phyloP scores from a whole-genome alignment of 345 rosid species.

The Chamaenerion angustifolium region DNA sequence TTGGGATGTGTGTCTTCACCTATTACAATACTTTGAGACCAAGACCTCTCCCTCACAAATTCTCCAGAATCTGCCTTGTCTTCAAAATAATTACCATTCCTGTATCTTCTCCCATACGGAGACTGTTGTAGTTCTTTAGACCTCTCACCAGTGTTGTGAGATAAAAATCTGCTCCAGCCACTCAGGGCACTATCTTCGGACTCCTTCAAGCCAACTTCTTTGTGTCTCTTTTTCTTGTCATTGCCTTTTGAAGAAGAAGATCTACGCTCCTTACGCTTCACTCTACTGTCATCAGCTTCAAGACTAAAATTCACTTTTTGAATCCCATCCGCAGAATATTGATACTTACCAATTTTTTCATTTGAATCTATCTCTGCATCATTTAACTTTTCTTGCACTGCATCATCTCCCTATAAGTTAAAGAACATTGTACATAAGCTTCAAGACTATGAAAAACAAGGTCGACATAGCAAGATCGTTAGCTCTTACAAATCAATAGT shows the following conservation, averaged over 20 bases:
- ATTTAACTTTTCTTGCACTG: neutral
- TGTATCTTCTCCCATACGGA: conserved; percentile 21
- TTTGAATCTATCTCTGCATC: conserved; percentile 4
- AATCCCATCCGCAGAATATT: conserved; percentile 10
- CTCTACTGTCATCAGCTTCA: conserved; percentile 12
- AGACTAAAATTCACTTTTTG: conserved; percentile 24
- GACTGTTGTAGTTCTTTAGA: conserved; percentile 17
- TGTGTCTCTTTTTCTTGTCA: conserved; percentile 21
- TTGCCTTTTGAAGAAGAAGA: conserved; percentile 20
- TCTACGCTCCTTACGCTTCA: conserved; percentile 12
- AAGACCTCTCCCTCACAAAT: conserved; percentile 40
- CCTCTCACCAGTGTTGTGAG: conserved; percentile 23
- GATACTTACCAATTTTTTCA: conserved; percentile 8
- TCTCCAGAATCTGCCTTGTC: conserved; percentile 37
- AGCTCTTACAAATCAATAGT: conserved; percentile 76
- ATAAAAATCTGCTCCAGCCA: conserved; percentile 17
- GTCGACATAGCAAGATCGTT: conserved; percentile 21
- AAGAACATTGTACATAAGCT: neutral
- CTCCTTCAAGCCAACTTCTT: conserved; percentile 15
- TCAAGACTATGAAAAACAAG: conserved; percentile 7
- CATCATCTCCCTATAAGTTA: conserved; percentile 5
- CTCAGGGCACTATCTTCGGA: conserved; percentile 16
- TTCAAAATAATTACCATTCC: conserved; percentile 22
- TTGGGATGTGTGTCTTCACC: conserved; percentile 31
- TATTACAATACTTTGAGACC: conserved; percentile 20